Base-by-base conservation (phyloP, 495 filamentous ascomycete species). In the Penicillium cinerascens region DNA sequence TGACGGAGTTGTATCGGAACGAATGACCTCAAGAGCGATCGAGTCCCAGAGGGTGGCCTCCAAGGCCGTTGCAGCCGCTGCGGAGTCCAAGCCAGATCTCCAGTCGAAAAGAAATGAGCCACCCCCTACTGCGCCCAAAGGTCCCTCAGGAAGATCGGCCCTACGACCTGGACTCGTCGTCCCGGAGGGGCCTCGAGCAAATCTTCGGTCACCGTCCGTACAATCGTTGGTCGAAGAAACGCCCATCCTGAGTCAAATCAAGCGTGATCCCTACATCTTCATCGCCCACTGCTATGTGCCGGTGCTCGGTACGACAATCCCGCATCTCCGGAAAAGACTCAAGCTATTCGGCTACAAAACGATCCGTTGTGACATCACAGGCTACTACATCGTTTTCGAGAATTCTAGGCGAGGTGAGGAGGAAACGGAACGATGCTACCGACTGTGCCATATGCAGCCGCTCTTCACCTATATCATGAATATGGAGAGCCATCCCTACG, bases 381-480 rank as follows among this genome's bases (percentile, higher is more conserved):
- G 93, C 0, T 99, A 96, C 70, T 97, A 89, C 66, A 84, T 97
- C 56, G 78, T 88, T 26, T 99, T 97, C 59, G 83, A 86, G 42
- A 86, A 90, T 56, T 87, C 81, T 13, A 75, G 78, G 26, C 69
- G 79, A 33, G 95, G 95, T 17, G 84, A 92, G 51, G 75, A 85
- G 42, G 89, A 96, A 65, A 85, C 88, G 10, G 82, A 86, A 29
- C 79, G 84, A 39, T 97, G 92, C 66, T 89, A 79, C 58, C 75
- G 80, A 45, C 74, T 82, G 33, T 87, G 85, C 49, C 81, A 96
- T 65, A 84, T 85, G 64, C 82, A 83, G 22, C 77, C 82, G 1
- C 79, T 99, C 41, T 97, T 99, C 75, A 96, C 83, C 5, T 97
- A 97, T 63, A 82, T 79, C 46, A 89, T 99, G 90, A 82, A 83